Conservation (phyloP, 345 rosid species). For the Gossypium rotundifolium region DNA sequence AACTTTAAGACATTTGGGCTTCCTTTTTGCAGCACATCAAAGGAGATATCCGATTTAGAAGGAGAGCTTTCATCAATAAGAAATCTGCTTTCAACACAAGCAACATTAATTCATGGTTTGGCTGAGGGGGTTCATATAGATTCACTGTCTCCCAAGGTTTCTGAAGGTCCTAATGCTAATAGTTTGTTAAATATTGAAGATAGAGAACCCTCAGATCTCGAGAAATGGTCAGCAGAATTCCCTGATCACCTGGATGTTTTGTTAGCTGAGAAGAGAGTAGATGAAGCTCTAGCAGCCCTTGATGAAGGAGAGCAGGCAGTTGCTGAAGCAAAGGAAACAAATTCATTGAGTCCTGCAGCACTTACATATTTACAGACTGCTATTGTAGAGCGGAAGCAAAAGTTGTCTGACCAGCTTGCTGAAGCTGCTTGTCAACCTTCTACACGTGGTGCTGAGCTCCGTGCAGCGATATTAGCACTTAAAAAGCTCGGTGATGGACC, state of each 20-base stretch:
- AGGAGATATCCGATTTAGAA: slow-evolving; percentile 97
- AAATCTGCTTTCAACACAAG: slow-evolving; percentile 88
- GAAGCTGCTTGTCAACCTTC: slow-evolving; percentile 97
- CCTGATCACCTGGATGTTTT: slow-evolving; percentile 90
- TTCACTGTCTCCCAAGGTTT: slow-evolving; percentile 32
- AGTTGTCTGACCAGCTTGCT: slow-evolving; percentile 92
- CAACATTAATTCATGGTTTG: slow-evolving; percentile 81
- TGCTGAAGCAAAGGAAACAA: slow-evolving; percentile 58
- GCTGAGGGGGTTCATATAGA: slow-evolving; percentile 86
- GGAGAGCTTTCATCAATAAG: slow-evolving; percentile 95
- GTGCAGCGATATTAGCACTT: slow-evolving; percentile 87
- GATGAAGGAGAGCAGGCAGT: slow-evolving; percentile 75
- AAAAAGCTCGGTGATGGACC: slow-evolving; percentile 96
- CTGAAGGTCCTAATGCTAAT: slow-evolving; percentile 40
- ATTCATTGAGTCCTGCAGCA: slow-evolving; percentile 38
- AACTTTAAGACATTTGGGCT: slow-evolving; percentile 6
- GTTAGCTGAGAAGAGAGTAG: slow-evolving; percentile 94
- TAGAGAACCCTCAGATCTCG: slow-evolving; percentile 65
- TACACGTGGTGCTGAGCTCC: slow-evolving; percentile 87
- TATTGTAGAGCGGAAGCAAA: slow-evolving; percentile 66
- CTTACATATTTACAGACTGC: slow-evolving; percentile 52
- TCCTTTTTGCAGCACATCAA: slow-evolving; percentile 68
- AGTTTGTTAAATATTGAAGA: slow-evolving; percentile 38
- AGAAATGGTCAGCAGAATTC: slow-evolving; percentile 79
- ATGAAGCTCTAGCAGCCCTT: slow-evolving; percentile 81